Conservation (phyloP, 441 rosid species). For the Eugenia klotzschiana region DNA sequence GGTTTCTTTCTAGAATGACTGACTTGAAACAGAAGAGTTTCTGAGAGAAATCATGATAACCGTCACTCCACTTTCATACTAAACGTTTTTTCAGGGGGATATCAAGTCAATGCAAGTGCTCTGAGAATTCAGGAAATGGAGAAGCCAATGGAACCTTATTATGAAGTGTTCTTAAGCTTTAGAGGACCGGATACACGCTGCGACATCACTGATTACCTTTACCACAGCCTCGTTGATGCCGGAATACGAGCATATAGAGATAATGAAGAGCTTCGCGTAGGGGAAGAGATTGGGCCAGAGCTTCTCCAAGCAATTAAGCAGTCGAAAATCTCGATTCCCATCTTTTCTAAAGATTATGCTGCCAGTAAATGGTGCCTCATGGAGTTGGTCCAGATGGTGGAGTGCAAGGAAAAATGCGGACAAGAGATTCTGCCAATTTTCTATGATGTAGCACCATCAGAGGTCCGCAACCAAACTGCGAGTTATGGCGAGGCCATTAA, state of each 20-base stretch:
- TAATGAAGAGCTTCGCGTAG: background rate
- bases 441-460: background rate
- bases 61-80: background rate
- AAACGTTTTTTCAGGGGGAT: background rate
- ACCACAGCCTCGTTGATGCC: fast-evolving
- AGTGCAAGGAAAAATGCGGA: background rate
- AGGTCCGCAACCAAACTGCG: background rate
- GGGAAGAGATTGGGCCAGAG: background rate
- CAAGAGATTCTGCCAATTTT: background rate
- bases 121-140: background rate
- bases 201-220: background rate
- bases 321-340: background rate
- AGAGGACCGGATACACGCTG: background rate
- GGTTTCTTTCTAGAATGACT: background rate
- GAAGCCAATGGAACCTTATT: background rate
- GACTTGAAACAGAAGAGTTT: fast-evolving
- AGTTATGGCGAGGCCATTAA: background rate
- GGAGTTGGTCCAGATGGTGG: background rate
- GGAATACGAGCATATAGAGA: background rate
- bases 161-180: background rate
- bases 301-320: background rate
- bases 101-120: background rate
- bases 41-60: background rate
- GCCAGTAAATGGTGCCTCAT: background rate
- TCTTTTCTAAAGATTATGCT: background rate